A percentile compares a stretch with the other conserved stretches of the same genome.
phyloP scores from a whole-genome alignment of 2,329 filamentous ascomycete species.

The Stemphylium vesicarium region DNA sequence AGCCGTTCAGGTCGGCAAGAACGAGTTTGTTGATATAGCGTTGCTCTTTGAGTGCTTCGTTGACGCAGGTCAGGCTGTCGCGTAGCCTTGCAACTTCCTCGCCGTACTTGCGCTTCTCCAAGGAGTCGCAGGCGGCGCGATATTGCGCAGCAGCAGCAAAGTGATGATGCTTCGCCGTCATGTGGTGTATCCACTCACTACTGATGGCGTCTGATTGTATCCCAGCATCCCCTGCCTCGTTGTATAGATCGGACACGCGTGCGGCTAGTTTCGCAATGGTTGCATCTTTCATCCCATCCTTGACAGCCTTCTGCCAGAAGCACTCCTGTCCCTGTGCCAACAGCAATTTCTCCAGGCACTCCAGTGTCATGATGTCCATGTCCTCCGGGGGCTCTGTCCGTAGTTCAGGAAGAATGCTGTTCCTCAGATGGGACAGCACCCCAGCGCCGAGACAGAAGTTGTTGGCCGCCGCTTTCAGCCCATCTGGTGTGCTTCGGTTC shows the following conservation, averaged over 20 bases:
- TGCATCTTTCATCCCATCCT: slow-evolving; percentile 90
- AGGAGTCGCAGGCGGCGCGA: slow-evolving; percentile 83
- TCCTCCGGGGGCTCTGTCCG: slow-evolving; percentile 87
- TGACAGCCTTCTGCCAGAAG: slow-evolving; percentile 97
- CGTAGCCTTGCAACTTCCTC: slow-evolving; percentile 89
- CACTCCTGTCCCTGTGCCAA: slow-evolving; percentile 95
- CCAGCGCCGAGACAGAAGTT: slow-evolving; percentile 90
- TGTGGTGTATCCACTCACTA: slow-evolving; percentile 96
- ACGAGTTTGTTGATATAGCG: slow-evolving; percentile 83
- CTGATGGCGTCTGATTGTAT: slow-evolving; percentile 89
- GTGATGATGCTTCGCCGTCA: slow-evolving; percentile 95
- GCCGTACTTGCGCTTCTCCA: slow-evolving; percentile 93
- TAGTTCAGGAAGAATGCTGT: slow-evolving; percentile 78
- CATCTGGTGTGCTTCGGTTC: slow-evolving; percentile 78
- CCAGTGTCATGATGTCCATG: slow-evolving; percentile 88
- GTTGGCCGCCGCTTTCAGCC: slow-evolving; percentile 85
- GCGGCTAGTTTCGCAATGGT: slow-evolving; percentile 91
- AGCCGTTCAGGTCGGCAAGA: slow-evolving; percentile 77
- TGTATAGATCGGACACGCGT: slow-evolving; percentile 90
- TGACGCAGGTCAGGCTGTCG: slow-evolving; percentile 82
- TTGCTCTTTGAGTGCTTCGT: slow-evolving; percentile 84
- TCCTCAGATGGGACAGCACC: slow-evolving; percentile 78
- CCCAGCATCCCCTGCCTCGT: slow-evolving; percentile 80
- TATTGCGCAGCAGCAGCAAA: slow-evolving; percentile 97
- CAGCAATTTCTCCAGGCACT: slow-evolving; percentile 81